Conservation (phyloP, 2,329 filamentous ascomycete genomes). For the Teratosphaeria gauchensis region DNA sequence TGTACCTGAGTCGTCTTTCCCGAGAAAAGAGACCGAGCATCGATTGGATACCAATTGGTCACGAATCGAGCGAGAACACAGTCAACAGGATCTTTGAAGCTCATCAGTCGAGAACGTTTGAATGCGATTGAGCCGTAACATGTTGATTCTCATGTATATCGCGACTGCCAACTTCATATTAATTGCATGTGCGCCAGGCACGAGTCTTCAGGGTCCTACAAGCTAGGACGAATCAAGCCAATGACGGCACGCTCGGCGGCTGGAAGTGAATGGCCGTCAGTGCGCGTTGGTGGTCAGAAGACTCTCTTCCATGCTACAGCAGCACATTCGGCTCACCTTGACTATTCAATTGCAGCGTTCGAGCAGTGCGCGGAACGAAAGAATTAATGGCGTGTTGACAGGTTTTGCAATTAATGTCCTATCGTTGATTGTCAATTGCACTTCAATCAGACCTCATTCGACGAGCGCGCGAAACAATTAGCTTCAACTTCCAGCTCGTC, state of each 20-base stretch:
- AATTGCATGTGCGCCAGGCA: not conserved
- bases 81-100: too few relatives aligned
- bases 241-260: not conserved
- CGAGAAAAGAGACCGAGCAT: too few relatives aligned
- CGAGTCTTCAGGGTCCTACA: not conserved
- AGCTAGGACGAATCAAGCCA: not conserved
- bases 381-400: too few relatives aligned
- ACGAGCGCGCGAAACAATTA: not conserved
- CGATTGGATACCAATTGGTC: too few relatives aligned
- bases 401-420: not conserved
- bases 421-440: not conserved
- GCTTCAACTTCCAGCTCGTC: not conserved
- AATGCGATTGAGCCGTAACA: too few relatives aligned
- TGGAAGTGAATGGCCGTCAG: not conserved
- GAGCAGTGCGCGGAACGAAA: too few relatives aligned
- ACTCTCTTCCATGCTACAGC: not conserved
- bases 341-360: too few relatives aligned
- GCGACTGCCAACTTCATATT: not conserved
- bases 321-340: too few relatives aligned
- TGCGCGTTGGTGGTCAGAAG: not conserved
- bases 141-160: too few relatives aligned
- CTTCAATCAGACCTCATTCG: not conserved
- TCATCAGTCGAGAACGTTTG: too few relatives aligned
- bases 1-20: too few relatives aligned
- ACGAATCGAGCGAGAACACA: too few relatives aligned